A percentile compares a stretch with the other conserved stretches of the same genome.
Conservation (phyloP, 768 basidiomycete species). For the Auriscalpium microsporum region DNA sequence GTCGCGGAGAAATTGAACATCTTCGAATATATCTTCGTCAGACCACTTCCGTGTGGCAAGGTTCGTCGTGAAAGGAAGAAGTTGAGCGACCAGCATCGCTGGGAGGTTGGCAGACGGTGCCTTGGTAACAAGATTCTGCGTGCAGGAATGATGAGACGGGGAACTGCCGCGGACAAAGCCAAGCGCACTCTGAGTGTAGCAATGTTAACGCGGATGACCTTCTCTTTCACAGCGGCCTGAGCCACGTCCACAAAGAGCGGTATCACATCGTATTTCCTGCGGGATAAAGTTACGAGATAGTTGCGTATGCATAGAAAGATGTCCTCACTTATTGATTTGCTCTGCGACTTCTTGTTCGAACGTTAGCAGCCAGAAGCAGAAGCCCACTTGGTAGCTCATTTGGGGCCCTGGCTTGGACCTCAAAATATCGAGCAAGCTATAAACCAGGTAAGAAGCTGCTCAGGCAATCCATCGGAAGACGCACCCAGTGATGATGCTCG, state of each 20-base stretch:
- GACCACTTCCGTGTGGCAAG: conserved; percentile 81
- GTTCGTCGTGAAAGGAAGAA: conserved; percentile 82
- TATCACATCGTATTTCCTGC: conserved; percentile 83
- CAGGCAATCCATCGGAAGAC: conserved; percentile 6
- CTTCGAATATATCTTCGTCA: conserved; percentile 92
- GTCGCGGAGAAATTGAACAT: conserved; percentile 78
- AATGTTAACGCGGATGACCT: conserved; percentile 87
- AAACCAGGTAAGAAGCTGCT: too few species aligned
- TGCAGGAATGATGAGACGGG: background rate
- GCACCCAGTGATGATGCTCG: conserved; percentile 63
- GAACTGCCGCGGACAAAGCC: too few species aligned
- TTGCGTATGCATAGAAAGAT: background rate
- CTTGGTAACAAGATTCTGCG: conserved; percentile 80
- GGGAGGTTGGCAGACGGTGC: conserved; percentile 86
- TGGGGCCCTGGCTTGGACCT: conserved; percentile 79
- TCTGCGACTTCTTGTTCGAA: conserved; percentile 84
- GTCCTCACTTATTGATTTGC: conserved; percentile 73
- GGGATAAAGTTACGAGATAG: background rate
- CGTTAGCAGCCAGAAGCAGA: conserved; percentile 90
- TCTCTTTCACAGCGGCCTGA: conserved; percentile 90
- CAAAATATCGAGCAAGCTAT: conserved; percentile 76
- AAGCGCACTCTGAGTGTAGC: conserved; percentile 75
- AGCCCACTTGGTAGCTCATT: conserved; percentile 90
- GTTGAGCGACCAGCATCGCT: conserved; percentile 82
- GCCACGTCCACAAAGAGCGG: conserved; percentile 78